These are phyloP conservation scores for Neocucurbitaria cava DNA, from an alignment of 2,329 filamentous ascomycete genomes.

Conservation along the genomic window DNA sequence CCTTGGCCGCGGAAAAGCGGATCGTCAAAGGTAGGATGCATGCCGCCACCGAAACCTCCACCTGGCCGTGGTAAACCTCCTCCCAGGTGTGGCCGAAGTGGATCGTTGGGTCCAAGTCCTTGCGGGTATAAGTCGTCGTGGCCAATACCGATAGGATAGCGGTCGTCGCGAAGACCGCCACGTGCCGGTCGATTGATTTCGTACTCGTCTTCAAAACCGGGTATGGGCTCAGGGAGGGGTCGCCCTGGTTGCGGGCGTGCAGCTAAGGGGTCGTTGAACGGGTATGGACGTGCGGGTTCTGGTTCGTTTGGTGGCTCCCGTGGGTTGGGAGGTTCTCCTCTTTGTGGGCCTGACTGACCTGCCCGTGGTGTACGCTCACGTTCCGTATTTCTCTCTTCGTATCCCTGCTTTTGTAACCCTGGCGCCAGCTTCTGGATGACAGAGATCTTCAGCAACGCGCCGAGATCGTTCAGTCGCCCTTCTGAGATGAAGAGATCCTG, in stretches of 20 bases:
- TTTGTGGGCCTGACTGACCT: constrained; percentile 48
- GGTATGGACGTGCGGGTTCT: constrained; percentile 69
- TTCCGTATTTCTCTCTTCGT: constrained; percentile 63
- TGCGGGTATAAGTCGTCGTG: constrained; percentile 88
- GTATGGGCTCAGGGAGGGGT: constrained; percentile 80
- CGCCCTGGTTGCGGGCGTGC: constrained; percentile 61
- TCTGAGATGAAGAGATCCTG: constrained; percentile 75
- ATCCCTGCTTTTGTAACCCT: constrained; percentile 77
- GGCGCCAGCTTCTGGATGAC: constrained; percentile 87
- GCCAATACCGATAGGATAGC: constrained; percentile 74
- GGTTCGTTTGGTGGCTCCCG: constrained; percentile 60
- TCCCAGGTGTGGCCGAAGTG: constrained; percentile 72
- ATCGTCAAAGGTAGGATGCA: constrained; percentile 96
- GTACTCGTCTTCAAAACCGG: constrained; percentile 91
- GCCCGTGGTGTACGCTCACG: constrained; percentile 44
- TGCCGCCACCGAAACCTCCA: constrained; percentile 72
- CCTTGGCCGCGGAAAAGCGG: constrained; percentile 75
- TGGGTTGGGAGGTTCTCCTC: constrained; percentile 49
- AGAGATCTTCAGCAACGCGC: constrained; percentile 74
- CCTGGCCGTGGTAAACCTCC: constrained; percentile 63
- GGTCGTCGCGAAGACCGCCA: constrained; percentile 55
- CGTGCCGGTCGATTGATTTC: constrained; percentile 76
- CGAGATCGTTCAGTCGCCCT: constrained; percentile 71
- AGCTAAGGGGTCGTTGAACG: constrained; percentile 72
- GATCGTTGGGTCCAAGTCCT: constrained; percentile 84